A percentile compares a stretch with the other conserved stretches of the same genome.
These are phyloP conservation scores for Talaromyces borbonicus DNA, from an alignment of 495 filamentous ascomycete species.

Conservation along the genomic window DNA sequence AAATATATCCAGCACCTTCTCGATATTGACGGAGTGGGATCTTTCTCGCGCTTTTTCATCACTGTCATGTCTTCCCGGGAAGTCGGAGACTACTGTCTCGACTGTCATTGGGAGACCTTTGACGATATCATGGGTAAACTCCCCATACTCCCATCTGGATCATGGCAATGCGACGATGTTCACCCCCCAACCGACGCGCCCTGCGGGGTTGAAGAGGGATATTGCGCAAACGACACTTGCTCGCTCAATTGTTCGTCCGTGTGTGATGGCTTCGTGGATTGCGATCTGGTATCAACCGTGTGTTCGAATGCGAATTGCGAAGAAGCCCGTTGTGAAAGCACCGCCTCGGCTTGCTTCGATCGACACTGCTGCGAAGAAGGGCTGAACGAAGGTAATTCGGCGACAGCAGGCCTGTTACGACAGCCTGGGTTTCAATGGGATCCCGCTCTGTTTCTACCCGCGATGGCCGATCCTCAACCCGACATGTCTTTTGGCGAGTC, in stretches of 20 bases:
- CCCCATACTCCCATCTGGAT: constrained; percentile 5
- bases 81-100: constrained; percentile 31
- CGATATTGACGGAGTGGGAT: no score
- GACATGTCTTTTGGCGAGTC: background rate
- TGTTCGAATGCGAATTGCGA: constrained; percentile 33
- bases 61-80: constrained; percentile 26
- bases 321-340: constrained; percentile 18
- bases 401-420: constrained; percentile 26
- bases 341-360: constrained; percentile 33
- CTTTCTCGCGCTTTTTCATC: background rate
- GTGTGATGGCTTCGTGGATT: constrained; percentile 38
- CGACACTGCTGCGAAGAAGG: constrained; percentile 28
- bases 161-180: constrained; percentile 28
- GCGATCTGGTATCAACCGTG: constrained; percentile 27
- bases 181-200: constrained; percentile 17
- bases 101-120: constrained; percentile 35
- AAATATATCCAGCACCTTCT: no score
- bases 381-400: constrained; percentile 19
- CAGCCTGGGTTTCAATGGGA: constrained; percentile 23
- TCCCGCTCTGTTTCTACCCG: constrained; percentile 18
- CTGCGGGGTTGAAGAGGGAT: constrained; percentile 27
- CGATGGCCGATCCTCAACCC: constrained; percentile 8
- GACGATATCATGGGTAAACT: constrained; percentile 11
- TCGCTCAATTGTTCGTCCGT: constrained; percentile 30
- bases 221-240: constrained; percentile 37